Evolutionary conservation across 73 alveolate species (phyloP), one percentile per base, ranked within the genome.

Genomic region (Paraurostyla sp.): DNA sequence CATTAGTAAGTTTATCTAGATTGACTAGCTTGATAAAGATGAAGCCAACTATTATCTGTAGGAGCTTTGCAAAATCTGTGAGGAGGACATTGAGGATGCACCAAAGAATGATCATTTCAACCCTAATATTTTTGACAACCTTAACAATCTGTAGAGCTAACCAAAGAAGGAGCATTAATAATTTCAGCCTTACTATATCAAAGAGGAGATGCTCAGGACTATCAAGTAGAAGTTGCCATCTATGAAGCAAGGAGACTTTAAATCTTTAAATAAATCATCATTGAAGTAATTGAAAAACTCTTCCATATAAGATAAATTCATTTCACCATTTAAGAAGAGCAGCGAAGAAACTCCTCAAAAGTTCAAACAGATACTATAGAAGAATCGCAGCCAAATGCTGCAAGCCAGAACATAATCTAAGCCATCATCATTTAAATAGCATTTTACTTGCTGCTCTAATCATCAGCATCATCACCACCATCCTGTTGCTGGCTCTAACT

Each of bases 41-140:
- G 71, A 73, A 50, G 87, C 87, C 20, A 45, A 36, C 9, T 73
- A 48, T 30, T 73, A 73, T 71, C 30, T 45, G 56, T 11, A 73
- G 27, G 87, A 73, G 38, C 87, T 73, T 11, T 73, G 87, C 36
- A 73, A 73, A 50, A 73, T 73, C 13, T 73, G 87, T 45, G 87
- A 73, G 49, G 87, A 73, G 33, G 87, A 73, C 30, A 45, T 73
- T n/a, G 41, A 73, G 11, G 18, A 7, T 45, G 15, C 42, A 30
- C 23, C 32, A 30, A 16, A 15, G 6, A 30, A 23, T 1, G 87
- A 73, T 73, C 52, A 46, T 20, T 15, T 46, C 22, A 15, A 46
- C 22, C 58, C 58, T n/a, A n/a, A 46, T 20, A 46, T 46, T 20
- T 46, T 46, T 15, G 13, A 46, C 22, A 13, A 46, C 18, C 58